Evolutionary conservation across 1,139 yeast species (phyloP).

Genomic region (Taphrina wiesneri): DNA sequence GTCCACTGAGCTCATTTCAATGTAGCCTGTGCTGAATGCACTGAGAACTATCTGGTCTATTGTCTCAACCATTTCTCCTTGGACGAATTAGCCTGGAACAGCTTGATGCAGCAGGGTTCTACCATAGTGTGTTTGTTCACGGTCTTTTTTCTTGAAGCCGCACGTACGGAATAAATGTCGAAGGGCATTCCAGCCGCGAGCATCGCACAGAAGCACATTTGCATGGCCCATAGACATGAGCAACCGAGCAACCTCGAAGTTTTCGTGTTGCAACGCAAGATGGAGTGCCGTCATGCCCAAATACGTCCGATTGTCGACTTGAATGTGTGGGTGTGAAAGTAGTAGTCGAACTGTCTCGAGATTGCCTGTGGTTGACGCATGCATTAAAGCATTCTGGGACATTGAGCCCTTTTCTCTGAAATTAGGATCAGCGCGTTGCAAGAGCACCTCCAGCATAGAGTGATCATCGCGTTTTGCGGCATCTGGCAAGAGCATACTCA

Average conservation of each 20-base stretch:
- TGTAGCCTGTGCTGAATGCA: not conserved
- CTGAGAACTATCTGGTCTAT: not conserved
- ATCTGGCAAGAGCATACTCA: slow-evolving; percentile 2
- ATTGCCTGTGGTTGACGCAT: slow-evolving; percentile 7
- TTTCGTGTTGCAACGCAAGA: slow-evolving; percentile 1
- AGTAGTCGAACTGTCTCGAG: not conserved
- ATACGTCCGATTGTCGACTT: not conserved
- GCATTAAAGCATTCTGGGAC: slow-evolving; percentile 6
- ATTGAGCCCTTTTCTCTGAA: not conserved
- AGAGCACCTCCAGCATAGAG: not conserved
- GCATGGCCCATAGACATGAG: slow-evolving; percentile 19
- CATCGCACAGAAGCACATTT: not conserved
- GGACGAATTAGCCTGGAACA: not conserved
- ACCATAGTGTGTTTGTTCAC: not conserved
- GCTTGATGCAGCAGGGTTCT: not conserved
- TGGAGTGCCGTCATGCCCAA: slow-evolving; percentile 11
- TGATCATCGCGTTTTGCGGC: slow-evolving; percentile 8
- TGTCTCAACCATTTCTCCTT: not conserved
- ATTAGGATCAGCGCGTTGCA: not conserved
- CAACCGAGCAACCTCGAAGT: slow-evolving; percentile 6
- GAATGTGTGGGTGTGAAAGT: slow-evolving; percentile 5
- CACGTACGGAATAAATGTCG: slow-evolving; percentile 11
- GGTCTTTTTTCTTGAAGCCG: not conserved
- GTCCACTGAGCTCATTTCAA: not conserved
- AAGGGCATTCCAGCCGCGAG: slow-evolving; percentile 18